Evolutionary conservation across 2,329 filamentous ascomycete genomes (phyloP), one percentile per base, ranked within the genome.

Genomic region (Aspergillus chevalieri): DNA sequence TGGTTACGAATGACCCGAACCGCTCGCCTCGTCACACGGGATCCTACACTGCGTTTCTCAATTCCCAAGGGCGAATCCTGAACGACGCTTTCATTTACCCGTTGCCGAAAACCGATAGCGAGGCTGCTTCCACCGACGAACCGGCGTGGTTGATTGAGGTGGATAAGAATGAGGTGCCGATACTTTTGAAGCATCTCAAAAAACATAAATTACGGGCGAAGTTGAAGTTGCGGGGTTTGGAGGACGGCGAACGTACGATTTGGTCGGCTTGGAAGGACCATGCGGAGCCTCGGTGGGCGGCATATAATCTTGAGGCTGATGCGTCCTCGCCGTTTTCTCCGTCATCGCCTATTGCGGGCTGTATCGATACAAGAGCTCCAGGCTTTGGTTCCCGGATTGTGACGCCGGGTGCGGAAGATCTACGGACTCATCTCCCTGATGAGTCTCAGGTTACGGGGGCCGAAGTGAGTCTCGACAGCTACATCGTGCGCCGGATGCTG

Each of bases 1-100:
- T 81, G 47, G 70, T 78, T 0, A 61, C 61, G 12, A 68, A 67
- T 43, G 65, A 73, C 6, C 63, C 68, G 55, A 72, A 51, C 63
- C 69, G 52, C 52, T 62, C 55, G 38, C 56, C 62, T 47, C 61
- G 58, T 47, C 62, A 53, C 3, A 70, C 73, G 0, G 85, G 83
- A 3, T 84, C 86, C 66, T 97, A 95, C 70, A 79, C 86, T 6
- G 89, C 84, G 0, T 95, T 98, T 62, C 77, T 98, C 39, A 95
- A 87, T 57, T 89, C 92, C 6, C 82, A 83, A 52, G 93, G 93
- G 39, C 82, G 91, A 50, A 80, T 98, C 8, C 74, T 96, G 41
- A 82, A 92, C 73, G 93, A 98, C 71, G 86, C 90, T 47, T 95
- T 97, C 68, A 77, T 98, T 44, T 96, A 95, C 74, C 85, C 84